Evolutionary conservation across 441 rosid genomes (phyloP).

Genomic region (Brassica balearica): DNA sequence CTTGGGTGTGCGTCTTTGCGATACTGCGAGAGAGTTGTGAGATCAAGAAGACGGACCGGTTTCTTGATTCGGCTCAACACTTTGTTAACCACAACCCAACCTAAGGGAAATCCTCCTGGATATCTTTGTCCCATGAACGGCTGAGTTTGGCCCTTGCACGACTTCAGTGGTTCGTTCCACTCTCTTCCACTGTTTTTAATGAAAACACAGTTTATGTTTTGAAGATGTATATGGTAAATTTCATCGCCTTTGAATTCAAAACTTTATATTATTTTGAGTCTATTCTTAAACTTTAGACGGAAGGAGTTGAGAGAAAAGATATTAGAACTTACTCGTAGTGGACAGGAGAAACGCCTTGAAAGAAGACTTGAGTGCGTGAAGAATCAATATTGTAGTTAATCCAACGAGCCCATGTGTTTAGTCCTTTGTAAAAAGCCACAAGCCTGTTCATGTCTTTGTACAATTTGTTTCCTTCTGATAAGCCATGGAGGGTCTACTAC

Average conservation of each 20-base stretch:
- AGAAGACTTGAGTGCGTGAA: conserved; percentile 60
- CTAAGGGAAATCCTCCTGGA: conserved; percentile 62
- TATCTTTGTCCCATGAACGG: conserved; percentile 58
- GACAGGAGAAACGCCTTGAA: conserved; percentile 71
- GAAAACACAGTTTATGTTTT: conserved; percentile 1
- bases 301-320: not conserved
- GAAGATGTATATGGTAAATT: not conserved
- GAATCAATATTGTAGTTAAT: conserved; percentile 57
- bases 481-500: too few species aligned
- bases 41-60: conserved; percentile 62
- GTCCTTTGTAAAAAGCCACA: conserved; percentile 67
- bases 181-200: conserved; percentile 54
- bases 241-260: not conserved
- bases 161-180: conserved; percentile 57
- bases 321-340: conserved; percentile 36
- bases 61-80: conserved; percentile 63
- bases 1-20: conserved; percentile 76
- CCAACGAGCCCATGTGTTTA: conserved; percentile 82
- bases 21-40: conserved; percentile 63
- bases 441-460: conserved; percentile 72
- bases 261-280: not conserved
- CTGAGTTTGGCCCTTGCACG: conserved; percentile 56
- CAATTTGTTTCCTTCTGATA: conserved; percentile 47
- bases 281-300: not conserved
- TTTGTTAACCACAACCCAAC: conserved; percentile 63